These are phyloP conservation scores for Mycena sp. DNA, from an alignment of 1,284 basidiomycete species.

Conservation along the genomic window DNA sequence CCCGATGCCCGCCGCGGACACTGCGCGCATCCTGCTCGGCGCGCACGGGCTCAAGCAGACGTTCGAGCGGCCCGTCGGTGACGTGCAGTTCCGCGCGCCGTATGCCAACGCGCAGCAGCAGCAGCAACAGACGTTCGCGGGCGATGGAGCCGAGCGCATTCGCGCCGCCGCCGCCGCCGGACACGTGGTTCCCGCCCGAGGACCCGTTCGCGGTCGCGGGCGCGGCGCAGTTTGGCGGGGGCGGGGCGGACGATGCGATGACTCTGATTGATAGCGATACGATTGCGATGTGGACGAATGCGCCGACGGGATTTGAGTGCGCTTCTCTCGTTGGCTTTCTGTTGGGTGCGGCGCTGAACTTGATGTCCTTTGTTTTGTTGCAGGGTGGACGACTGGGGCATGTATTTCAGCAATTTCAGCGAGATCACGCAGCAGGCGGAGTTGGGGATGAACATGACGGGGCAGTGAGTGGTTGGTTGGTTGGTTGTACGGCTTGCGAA, in stretches of 20 bases:
- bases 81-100: constrained; percentile 11
- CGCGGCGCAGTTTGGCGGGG: background rate
- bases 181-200: constrained; percentile 12
- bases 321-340: constrained; percentile 17
- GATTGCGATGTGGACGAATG: constrained; percentile 32
- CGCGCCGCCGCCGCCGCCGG: constrained; percentile 20
- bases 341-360: too few species aligned
- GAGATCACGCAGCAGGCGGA: too few species aligned
- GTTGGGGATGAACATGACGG: too few species aligned
- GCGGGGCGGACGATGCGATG: constrained; percentile 19
- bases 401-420: too few species aligned
- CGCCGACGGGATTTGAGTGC: constrained; percentile 27
- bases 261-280: constrained; percentile 25
- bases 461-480: too few species aligned
- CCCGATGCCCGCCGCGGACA: background rate
- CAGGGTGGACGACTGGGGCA: too few species aligned
- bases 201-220: constrained; percentile 13
- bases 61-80: constrained; percentile 10
- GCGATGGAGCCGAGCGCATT: constrained; percentile 27
- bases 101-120: background rate
- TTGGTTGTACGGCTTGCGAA: too few species aligned
- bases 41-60: constrained; percentile 14
- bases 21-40: constrained; percentile 2
- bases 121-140: constrained; percentile 2
- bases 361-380: too few species aligned